Evolutionary conservation across 495 filamentous ascomycete species (phyloP).

Genomic region (Aspergillus kassunensis): DNA sequence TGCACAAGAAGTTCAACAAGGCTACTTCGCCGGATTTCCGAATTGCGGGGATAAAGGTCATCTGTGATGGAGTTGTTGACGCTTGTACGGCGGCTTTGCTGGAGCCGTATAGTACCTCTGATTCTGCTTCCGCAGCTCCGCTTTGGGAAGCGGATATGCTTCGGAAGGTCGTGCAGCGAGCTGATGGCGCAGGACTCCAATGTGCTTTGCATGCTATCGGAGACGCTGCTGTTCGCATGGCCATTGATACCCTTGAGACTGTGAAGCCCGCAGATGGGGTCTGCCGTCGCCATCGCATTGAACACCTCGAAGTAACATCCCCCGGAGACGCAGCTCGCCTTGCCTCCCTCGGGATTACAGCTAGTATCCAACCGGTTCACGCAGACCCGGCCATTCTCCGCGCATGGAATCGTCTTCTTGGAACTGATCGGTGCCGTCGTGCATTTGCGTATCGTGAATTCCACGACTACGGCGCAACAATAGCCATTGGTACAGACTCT

Average conservation of each 20-base stretch:
- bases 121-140: constrained; percentile 25
- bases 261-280: constrained; percentile 12
- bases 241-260: constrained; percentile 49
- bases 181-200: constrained; percentile 51
- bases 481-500: constrained; percentile 59
- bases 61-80: constrained; percentile 65
- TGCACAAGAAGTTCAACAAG: constrained; percentile 44
- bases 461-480: constrained; percentile 43
- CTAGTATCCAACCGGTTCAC: constrained; percentile 62
- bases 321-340: constrained; percentile 50
- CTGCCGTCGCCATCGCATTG: constrained; percentile 51
- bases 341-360: constrained; percentile 54
- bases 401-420: constrained; percentile 55
- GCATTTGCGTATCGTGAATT: constrained; percentile 63
- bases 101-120: constrained; percentile 48
- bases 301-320: constrained; percentile 58
- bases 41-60: constrained; percentile 63
- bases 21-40: constrained; percentile 49
- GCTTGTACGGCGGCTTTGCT: constrained; percentile 60
- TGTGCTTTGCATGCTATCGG: constrained; percentile 63
- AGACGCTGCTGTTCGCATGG: constrained; percentile 51
- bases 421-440: constrained; percentile 45
- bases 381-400: constrained; percentile 58
- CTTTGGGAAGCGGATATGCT: constrained; percentile 51
- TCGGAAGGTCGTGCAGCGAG: constrained; percentile 45